Evolutionary conservation across 1,284 basidiomycete species (phyloP).

Genomic region (Vanrija pseudolonga): DNA sequence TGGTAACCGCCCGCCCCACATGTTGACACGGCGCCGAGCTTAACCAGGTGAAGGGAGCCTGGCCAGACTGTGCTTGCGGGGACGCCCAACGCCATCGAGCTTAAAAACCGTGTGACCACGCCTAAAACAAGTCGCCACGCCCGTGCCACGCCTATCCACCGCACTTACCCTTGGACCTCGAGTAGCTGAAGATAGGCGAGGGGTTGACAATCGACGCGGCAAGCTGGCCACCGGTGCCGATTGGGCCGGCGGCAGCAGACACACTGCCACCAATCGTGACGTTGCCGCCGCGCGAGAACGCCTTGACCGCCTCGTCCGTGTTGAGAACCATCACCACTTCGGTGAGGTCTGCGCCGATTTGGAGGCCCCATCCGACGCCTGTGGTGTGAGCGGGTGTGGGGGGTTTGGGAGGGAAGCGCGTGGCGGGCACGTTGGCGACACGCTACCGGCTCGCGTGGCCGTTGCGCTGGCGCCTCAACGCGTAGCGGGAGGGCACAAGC

Average conservation of each 20-base stretch:
- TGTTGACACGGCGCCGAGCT: too few relatives aligned
- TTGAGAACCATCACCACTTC: conserved; percentile 83
- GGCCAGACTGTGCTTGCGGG: too few relatives aligned
- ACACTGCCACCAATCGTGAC: conserved; percentile 86
- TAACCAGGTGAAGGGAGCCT: too few relatives aligned
- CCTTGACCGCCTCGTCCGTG: conserved; percentile 89
- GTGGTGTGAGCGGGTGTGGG: neutral
- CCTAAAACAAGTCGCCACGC: neutral
- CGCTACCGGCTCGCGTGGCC: too few relatives aligned
- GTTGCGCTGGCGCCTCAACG: too few relatives aligned
- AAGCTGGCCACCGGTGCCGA: conserved; percentile 90
- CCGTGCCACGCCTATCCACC: too few relatives aligned
- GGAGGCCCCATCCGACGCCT: conserved; percentile 87
- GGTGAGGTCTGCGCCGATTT: conserved; percentile 72
- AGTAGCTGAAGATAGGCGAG: conserved; percentile 96
- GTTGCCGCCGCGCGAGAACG: conserved; percentile 93
- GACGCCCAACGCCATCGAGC: too few relatives aligned
- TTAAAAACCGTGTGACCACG: too few relatives aligned
- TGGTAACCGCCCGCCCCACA: too few relatives aligned
- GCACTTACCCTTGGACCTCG: conserved; percentile 78
- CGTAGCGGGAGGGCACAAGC: too few relatives aligned
- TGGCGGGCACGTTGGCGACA: too few relatives aligned
- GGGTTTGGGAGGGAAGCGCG: too few relatives aligned
- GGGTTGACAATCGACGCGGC: conserved; percentile 85
- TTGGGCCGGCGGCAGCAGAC: conserved; percentile 80